These are phyloP conservation scores for Amphirosellinia nigrospora DNA, from an alignment of 495 filamentous ascomycete species.

Conservation along the genomic window DNA sequence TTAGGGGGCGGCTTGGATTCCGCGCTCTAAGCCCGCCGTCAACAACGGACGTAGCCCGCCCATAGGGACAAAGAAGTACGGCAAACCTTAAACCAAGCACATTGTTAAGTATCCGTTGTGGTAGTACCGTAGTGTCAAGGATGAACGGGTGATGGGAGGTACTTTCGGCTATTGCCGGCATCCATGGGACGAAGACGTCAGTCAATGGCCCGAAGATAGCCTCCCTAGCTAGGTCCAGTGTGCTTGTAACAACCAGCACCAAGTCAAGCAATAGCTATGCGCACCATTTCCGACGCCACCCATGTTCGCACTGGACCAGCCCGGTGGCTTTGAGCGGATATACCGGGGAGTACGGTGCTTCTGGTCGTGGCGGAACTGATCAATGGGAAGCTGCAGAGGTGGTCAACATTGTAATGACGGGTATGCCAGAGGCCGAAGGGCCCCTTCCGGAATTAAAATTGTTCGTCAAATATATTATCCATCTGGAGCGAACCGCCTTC, in stretches of 20 bases:
- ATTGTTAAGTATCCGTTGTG: not conserved
- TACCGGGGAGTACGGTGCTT: not conserved
- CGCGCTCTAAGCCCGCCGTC: constrained; percentile 23
- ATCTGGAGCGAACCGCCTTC: not conserved
- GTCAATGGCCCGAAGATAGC: constrained; percentile 27
- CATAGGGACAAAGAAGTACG: not conserved
- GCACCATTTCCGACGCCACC: constrained; percentile 26
- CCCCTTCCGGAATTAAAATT: not conserved
- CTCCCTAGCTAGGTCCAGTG: not conserved
- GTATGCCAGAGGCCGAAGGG: not conserved
- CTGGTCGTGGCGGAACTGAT: not conserved
- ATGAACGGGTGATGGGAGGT: not conserved
- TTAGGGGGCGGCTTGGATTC: constrained; percentile 24
- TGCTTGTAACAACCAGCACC: not conserved
- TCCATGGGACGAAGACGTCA: constrained; percentile 15
- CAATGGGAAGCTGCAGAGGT: constrained; percentile 2
- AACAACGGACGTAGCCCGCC: constrained; percentile 6
- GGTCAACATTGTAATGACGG: not conserved
- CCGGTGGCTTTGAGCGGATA: constrained; percentile 6
- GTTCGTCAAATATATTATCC: not conserved
- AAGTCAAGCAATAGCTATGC: not conserved
- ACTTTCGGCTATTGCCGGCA: constrained; percentile 13
- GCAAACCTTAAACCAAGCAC: not conserved
- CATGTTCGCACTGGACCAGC: not conserved
- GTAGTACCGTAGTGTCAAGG: not conserved